A percentile compares a stretch with the other conserved stretches of the same genome.
Evolutionary conservation across 176 grass and related monocot species (phyloP).

Genomic region (Oryza rufipogon): DNA sequence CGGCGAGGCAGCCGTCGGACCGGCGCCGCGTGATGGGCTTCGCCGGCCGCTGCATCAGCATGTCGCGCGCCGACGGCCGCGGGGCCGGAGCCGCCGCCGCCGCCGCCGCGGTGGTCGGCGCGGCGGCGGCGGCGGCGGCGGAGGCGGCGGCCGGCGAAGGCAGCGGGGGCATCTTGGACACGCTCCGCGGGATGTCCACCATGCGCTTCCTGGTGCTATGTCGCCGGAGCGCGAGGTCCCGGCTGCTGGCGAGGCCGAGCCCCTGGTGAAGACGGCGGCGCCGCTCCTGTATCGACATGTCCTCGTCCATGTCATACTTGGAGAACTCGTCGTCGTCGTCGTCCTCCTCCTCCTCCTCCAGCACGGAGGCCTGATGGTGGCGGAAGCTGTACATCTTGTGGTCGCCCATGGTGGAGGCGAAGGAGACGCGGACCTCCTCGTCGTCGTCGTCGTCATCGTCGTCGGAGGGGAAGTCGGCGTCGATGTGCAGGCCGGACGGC

Average conservation of each 20-base stretch:
- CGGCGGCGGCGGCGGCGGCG: background rate
- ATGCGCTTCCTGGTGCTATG: conserved; percentile 57
- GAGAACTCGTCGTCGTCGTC: conserved; percentile 43
- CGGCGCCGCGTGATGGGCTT: conserved; percentile 42
- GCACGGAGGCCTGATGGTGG: conserved; percentile 39
- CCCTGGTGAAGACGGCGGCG: conserved; percentile 82
- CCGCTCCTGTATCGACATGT: conserved; percentile 81
- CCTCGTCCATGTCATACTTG: conserved; percentile 67
- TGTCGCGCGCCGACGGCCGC: background rate
- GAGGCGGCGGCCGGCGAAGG: background rate
- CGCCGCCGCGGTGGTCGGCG: background rate
- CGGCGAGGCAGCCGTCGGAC: conserved; percentile 41
- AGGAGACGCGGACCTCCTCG: conserved; percentile 74
- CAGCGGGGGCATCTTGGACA: conserved; percentile 12
- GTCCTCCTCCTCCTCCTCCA: conserved; percentile 43
- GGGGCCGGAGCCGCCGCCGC: background rate
- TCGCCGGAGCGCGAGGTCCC: conserved; percentile 51
- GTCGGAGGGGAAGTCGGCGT: conserved; percentile 64
- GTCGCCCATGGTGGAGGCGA: conserved; percentile 62
- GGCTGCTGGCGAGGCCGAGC: conserved; percentile 69
- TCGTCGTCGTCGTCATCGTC: conserved; percentile 64
- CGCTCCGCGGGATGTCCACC: conserved; percentile 19
- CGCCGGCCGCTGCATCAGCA: background rate
- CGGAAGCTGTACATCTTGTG: conserved; percentile 50
- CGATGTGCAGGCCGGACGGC: conserved; percentile 70